A percentile compares a stretch with the other conserved stretches of the same genome.
Conservation (phyloP, 2,329 filamentous ascomycete species). For the Dryadomyces sulphureus region DNA sequence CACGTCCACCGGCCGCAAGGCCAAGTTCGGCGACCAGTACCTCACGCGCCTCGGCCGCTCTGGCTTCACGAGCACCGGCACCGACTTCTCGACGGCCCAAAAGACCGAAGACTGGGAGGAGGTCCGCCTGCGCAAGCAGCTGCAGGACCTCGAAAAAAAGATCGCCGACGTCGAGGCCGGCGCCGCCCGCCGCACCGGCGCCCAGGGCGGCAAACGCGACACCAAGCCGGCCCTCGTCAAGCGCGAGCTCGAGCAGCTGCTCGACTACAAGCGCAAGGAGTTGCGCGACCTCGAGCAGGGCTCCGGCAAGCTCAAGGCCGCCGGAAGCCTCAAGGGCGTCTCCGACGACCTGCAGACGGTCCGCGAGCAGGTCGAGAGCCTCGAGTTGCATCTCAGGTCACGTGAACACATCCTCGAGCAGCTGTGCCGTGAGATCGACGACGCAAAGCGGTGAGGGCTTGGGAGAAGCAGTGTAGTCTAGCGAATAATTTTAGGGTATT, state of each 20-base stretch:
- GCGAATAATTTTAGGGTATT: too few relatives aligned
- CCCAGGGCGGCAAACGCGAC: conserved; percentile 44
- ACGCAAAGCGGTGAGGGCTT: conserved; percentile 58
- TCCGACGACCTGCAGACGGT: conserved; percentile 78
- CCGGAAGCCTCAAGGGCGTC: conserved; percentile 60
- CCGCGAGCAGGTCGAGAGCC: conserved; percentile 83
- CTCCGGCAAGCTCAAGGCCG: conserved; percentile 51
- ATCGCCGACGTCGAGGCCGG: conserved; percentile 68
- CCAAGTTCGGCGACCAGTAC: conserved; percentile 96
- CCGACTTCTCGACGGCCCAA: conserved; percentile 65
- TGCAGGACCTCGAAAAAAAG: conserved; percentile 78
- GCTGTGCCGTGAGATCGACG: conserved; percentile 69
- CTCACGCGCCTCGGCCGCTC: conserved; percentile 77
- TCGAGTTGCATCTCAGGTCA: conserved; percentile 68
- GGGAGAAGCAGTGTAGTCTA: too few relatives aligned
- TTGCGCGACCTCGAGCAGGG: conserved; percentile 62
- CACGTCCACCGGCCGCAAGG: conserved; percentile 77
- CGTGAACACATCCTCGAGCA: conserved; percentile 64
- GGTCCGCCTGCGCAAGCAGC: conserved; percentile 82
- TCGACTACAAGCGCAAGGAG: conserved; percentile 85
- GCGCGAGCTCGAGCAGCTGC: conserved; percentile 79
- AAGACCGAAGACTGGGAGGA: conserved; percentile 96
- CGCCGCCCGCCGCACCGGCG: conserved; percentile 35
- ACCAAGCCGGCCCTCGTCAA: conserved; percentile 85
- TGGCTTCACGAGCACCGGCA: conserved; percentile 68